A percentile compares a stretch with the other conserved stretches of the same genome.
Evolutionary conservation across 192 early-diverging fungal species (phyloP).

Genomic region (Backusella luteola): DNA sequence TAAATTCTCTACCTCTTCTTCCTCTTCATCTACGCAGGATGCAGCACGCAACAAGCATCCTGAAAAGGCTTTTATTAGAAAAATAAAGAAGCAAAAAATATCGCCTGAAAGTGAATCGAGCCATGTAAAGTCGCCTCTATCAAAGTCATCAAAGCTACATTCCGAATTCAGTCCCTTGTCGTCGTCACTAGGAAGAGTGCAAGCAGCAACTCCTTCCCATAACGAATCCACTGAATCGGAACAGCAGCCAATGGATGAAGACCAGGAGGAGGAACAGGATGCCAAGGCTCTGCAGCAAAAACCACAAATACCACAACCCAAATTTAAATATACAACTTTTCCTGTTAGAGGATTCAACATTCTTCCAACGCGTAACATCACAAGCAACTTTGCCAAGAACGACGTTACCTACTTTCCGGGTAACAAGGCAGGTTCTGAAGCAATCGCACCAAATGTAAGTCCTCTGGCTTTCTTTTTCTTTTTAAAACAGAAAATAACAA

Average conservation of each 20-base stretch:
- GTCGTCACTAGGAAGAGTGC: neutral
- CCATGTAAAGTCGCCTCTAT: neutral
- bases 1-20: neutral
- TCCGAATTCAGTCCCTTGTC: neutral
- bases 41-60: neutral
- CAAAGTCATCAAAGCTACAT: constrained; percentile 3
- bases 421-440: constrained; percentile 28
- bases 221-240: neutral
- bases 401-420: constrained; percentile 49
- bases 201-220: neutral
- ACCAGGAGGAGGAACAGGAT: neutral
- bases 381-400: constrained; percentile 42
- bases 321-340: constrained; percentile 54
- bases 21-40: neutral
- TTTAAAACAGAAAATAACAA: neutral
- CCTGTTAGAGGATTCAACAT: constrained; percentile 41
- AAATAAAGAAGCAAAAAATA: constrained; percentile 6
- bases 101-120: constrained; percentile 12
- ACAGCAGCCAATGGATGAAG: neutral
- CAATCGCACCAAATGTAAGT: constrained; percentile 30
- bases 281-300: neutral
- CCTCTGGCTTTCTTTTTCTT: neutral
- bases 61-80: constrained; percentile 2
- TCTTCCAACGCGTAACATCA: constrained; percentile 50
- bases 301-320: constrained; percentile 24